Base-by-base conservation (phyloP, 805 yeast species). In the Metahyphopichia silvanorum region DNA sequence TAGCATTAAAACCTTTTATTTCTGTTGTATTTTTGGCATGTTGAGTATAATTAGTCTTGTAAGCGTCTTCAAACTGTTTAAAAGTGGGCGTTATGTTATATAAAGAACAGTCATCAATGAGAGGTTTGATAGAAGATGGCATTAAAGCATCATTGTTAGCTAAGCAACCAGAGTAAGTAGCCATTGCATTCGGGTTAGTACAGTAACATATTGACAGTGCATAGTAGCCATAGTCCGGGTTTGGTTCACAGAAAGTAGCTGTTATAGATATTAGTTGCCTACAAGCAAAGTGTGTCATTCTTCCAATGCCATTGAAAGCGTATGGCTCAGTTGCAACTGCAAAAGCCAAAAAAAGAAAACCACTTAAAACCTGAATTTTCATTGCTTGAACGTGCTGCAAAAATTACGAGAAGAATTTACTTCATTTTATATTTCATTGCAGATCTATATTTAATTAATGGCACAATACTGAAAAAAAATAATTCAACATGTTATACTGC, bases 171-270 rank as follows among this genome's bases (percentile, higher is more conserved):
- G 15, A 12, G 27, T 62, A 54, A 4, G 67, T 57, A 15, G 70
- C 58, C 40, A 64, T 43, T 2, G 67, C 66, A 29, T 50, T 43
- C 5, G 38, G 35, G 31, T 60, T 55, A 12, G 28, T 37, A 37
- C 69, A 62, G 22, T 43, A 37, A 37, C 66, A 59, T 23, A 5
- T n/a, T n/a, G n/a, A 12, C 59, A 61, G 18, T 55, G 48, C 31
- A 57, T 35, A 4, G 64, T 47, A 14, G 66, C 63, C 35, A 55
- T 38, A 33, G 11, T 9, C 24, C n/a, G 11, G 16, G 8, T 23
- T 20, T 10, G 16, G 32, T 13, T 25, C 27, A 26, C 44, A 37
- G 23, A 25, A 46, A 3, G 31, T 21, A 3, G 43, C 44, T 5
- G 38, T 25, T 7, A 19, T 5, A 4, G 17, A 9, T 11, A 43